Percentiles rank a stretch among this genome's conserved stretches.
Conservation (phyloP, 2,329 filamentous ascomycete species). For the Balansia obtecta region DNA sequence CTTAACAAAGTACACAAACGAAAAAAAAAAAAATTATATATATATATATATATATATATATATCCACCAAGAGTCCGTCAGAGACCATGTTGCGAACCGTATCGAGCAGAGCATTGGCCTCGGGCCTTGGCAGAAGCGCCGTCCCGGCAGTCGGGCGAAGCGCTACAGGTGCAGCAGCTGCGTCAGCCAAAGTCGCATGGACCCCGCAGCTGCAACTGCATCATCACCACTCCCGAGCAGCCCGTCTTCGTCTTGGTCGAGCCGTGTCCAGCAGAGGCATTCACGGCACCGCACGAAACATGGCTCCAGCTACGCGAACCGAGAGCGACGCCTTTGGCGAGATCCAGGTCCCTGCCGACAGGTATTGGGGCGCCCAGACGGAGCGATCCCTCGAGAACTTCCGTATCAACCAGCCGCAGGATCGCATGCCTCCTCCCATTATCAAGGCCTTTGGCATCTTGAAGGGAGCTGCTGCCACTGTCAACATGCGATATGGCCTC, state of each 20-base stretch:
- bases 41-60: too few species aligned
- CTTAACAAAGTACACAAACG: neutral
- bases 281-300: conserved; percentile 10
- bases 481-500: conserved; percentile 91
- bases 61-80: neutral
- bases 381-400: conserved; percentile 96
- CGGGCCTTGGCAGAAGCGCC: conserved; percentile 1
- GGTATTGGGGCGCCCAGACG: conserved; percentile 98
- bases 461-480: conserved; percentile 89
- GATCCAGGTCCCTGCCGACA: conserved; percentile 80
- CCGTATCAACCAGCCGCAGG: conserved; percentile 97
- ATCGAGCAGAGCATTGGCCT: conserved; percentile 3
- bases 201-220: conserved; percentile 3
- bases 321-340: conserved; percentile 98
- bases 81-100: conserved; percentile 4
- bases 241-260: neutral
- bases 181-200: neutral
- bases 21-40: too few species aligned
- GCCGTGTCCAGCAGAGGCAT: conserved; percentile 4
- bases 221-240: neutral
- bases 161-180: neutral
- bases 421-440: conserved; percentile 92
- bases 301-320: conserved; percentile 47
- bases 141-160: conserved; percentile 1
- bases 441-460: conserved; percentile 91